Conservation (phyloP, 2,329 filamentous ascomycete genomes). For the Lasiodiplodia theobromae region DNA sequence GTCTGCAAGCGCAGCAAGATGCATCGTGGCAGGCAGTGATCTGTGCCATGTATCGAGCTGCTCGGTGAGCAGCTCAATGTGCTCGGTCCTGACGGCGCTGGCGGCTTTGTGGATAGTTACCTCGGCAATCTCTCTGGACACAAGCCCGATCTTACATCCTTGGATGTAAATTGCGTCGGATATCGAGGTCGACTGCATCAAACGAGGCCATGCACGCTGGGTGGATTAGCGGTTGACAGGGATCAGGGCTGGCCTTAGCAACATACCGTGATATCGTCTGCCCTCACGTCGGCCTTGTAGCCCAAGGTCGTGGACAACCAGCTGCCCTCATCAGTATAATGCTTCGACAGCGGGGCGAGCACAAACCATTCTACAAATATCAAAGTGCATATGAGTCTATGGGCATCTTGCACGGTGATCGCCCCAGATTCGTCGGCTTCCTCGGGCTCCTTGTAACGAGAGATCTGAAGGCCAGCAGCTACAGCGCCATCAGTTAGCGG, state of each 20-base stretch:
- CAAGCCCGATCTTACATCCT: constrained; percentile 45
- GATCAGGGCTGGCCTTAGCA: background rate
- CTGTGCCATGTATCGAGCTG: constrained; percentile 45
- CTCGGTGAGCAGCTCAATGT: constrained; percentile 26
- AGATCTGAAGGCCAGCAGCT: constrained; percentile 47
- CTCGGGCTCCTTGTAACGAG: constrained; percentile 40
- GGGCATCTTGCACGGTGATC: constrained; percentile 36
- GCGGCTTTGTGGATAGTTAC: constrained; percentile 15
- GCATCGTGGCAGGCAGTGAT: constrained; percentile 42
- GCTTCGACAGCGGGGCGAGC: too few species aligned
- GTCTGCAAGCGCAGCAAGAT: constrained; percentile 42
- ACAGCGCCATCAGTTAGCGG: background rate
- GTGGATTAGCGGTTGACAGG: background rate
- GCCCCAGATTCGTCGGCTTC: constrained; percentile 6
- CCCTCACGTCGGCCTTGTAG: constrained; percentile 42
- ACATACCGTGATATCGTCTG: constrained; percentile 36
- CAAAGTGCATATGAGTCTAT: constrained; percentile 43
- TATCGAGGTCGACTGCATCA: constrained; percentile 31
- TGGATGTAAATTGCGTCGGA: constrained; percentile 45
- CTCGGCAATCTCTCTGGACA: constrained; percentile 46
- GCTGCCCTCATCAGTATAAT: constrained; percentile 14
- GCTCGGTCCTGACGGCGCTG: constrained; percentile 15
- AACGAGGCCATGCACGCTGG: constrained; percentile 17
- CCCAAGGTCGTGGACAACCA: constrained; percentile 49
- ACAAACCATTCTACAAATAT: constrained; percentile 46